These are phyloP conservation scores for Borealophlyctis nickersoniae DNA, from an alignment of 192 early-diverging fungal species.

Conservation along the genomic window DNA sequence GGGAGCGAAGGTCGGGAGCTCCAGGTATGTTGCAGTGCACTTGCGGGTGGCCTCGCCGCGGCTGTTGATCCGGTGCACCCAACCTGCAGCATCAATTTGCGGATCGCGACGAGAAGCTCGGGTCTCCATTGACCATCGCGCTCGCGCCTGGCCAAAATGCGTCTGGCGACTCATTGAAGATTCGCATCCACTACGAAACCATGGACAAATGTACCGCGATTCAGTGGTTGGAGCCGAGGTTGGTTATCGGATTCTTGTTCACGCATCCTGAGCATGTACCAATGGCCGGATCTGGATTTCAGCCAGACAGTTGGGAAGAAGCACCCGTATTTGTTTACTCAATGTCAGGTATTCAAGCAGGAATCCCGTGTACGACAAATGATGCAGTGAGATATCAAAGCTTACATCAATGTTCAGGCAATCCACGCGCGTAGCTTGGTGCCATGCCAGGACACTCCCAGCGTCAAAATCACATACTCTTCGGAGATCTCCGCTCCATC, in stretches of 20 bases:
- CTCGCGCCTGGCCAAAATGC: too few relatives aligned
- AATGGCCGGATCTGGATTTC: too few relatives aligned
- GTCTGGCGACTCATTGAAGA: too few relatives aligned
- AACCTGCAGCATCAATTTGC: conserved; percentile 47
- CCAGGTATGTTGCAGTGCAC: too few relatives aligned
- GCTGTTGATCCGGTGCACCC: neutral
- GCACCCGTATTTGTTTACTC: conserved; percentile 94
- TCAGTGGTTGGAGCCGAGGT: conserved; percentile 86
- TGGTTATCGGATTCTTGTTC: neutral
- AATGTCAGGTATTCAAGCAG: conserved; percentile 70
- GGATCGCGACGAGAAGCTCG: conserved; percentile 62
- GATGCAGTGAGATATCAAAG: too few relatives aligned
- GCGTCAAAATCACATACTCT: conserved; percentile 79
- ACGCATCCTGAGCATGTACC: too few relatives aligned
- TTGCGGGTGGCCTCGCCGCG: neutral
- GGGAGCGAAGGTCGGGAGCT: neutral
- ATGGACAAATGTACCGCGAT: conserved; percentile 79
- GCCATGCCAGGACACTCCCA: conserved; percentile 65
- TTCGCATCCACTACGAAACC: conserved; percentile 75
- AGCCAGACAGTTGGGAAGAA: conserved; percentile 92
- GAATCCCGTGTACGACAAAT: neutral
- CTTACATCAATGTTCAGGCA: too few relatives aligned
- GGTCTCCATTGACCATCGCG: conserved; percentile 70
- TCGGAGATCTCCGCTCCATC: conserved; percentile 75
- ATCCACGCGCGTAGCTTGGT: conserved; percentile 91